phyloP scores from a whole-genome alignment of 148 eudicot genomes.

The Arbutus unedo region DNA sequence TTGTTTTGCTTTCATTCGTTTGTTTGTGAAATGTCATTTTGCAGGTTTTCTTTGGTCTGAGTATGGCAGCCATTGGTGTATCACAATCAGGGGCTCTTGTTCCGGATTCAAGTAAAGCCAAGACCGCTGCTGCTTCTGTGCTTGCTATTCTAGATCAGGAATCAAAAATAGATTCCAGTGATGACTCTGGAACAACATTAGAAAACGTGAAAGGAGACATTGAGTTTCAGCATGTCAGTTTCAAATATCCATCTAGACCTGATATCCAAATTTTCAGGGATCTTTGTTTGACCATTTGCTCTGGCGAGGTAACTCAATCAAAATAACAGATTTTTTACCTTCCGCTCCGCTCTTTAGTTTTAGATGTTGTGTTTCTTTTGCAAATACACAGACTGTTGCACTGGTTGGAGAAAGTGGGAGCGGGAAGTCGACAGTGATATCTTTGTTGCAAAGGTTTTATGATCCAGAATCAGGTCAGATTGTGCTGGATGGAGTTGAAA shows the following conservation, averaged over 20 bases:
- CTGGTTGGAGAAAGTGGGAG: conserved; percentile 30
- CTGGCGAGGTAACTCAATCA: conserved; percentile 30
- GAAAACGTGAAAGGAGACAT: conserved; percentile 23
- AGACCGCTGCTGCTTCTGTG: conserved; percentile 23
- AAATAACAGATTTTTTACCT: neutral
- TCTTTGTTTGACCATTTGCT: conserved; percentile 22
- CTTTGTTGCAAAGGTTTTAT: conserved; percentile 23
- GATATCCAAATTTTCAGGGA: conserved; percentile 28
- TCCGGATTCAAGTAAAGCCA: conserved; percentile 25
- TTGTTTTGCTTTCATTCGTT: neutral
- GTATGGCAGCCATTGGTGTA: conserved; percentile 24
- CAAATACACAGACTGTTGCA: conserved; percentile 17
- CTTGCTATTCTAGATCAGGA: conserved; percentile 27
- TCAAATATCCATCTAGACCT: conserved; percentile 35
- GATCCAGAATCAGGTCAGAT: conserved; percentile 24
- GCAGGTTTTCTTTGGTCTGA: conserved; percentile 39
- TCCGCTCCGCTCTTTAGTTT: neutral
- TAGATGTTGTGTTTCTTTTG: neutral
- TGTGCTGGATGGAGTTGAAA: conserved; percentile 16
- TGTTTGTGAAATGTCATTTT: neutral
- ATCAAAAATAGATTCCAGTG: conserved; percentile 20
- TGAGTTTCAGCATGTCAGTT: conserved; percentile 23
- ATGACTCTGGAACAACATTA: conserved; percentile 15
- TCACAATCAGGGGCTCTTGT: conserved; percentile 16
- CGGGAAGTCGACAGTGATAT: conserved; percentile 25